Conservation (phyloP, 768 basidiomycete genomes). For the Daedaleopsis sinensis region DNA sequence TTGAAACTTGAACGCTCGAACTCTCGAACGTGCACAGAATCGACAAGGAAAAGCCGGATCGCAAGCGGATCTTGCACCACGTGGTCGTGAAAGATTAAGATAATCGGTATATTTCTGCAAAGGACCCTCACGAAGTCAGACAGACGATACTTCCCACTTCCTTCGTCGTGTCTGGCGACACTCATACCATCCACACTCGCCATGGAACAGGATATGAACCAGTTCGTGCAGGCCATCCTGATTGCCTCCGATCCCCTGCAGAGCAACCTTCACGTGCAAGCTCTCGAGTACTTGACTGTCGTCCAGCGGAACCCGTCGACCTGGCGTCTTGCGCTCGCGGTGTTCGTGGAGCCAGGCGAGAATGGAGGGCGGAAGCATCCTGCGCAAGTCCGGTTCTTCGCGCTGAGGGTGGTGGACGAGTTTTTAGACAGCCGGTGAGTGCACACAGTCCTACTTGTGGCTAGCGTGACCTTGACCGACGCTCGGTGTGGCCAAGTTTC, state of each 20-base stretch:
- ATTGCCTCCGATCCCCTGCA: slow-evolving; percentile 85
- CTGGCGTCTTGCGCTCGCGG: slow-evolving; percentile 80
- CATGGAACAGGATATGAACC: slow-evolving; percentile 80
- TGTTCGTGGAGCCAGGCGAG: slow-evolving; percentile 66
- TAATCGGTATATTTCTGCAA: slow-evolving; percentile 15
- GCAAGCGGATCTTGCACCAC: slow-evolving; percentile 18
- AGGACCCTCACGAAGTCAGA: background rate
- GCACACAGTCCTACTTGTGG: slow-evolving; percentile 8
- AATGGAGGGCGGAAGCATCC: slow-evolving; percentile 71
- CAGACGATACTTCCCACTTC: background rate
- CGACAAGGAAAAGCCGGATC: background rate
- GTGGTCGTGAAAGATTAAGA: slow-evolving; percentile 28
- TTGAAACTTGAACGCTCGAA: no score
- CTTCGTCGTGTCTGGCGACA: slow-evolving; percentile 24
- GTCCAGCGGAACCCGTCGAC: slow-evolving; percentile 77
- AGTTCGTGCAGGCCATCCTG: slow-evolving; percentile 81
- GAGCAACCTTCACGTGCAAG: slow-evolving; percentile 77
- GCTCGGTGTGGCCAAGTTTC: slow-evolving; percentile 43
- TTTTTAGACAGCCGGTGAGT: slow-evolving; percentile 82
- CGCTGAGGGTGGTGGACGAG: slow-evolving; percentile 78
- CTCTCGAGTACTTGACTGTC: slow-evolving; percentile 78
- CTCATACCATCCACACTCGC: slow-evolving; percentile 9
- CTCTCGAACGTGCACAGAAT: no score
- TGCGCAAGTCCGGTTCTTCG: slow-evolving; percentile 77
- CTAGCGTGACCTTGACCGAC: background rate